These are phyloP conservation scores for Malus hybrid DNA, from an alignment of 331 rosid genomes.

Conservation along the genomic window DNA sequence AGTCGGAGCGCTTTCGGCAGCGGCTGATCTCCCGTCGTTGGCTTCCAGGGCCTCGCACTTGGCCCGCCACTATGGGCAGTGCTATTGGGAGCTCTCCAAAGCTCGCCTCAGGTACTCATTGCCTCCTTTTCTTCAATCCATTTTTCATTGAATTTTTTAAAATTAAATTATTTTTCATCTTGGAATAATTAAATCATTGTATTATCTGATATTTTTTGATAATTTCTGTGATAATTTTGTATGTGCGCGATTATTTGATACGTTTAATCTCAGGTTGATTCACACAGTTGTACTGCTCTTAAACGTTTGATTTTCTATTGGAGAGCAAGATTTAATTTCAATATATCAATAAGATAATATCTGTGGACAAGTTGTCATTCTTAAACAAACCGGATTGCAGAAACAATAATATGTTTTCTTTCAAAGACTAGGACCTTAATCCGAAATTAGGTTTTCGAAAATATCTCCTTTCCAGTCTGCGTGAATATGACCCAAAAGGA, in stretches of 20 bases:
- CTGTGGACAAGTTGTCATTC: not conserved
- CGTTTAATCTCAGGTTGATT: not conserved
- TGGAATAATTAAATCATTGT: no score
- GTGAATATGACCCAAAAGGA: no score
- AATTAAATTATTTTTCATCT: not conserved
- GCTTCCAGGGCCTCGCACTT: slow-evolving; percentile 26
- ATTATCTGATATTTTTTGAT: no score
- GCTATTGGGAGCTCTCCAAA: slow-evolving; percentile 93
- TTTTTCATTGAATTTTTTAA: not conserved
- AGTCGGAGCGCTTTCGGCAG: slow-evolving; percentile 14
- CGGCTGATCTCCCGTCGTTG: slow-evolving; percentile 29
- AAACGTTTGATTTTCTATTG: not conserved
- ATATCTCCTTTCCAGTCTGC: no score
- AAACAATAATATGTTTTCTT: not conserved
- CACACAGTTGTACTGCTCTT: not conserved
- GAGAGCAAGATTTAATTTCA: not conserved
- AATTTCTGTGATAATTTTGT: no score
- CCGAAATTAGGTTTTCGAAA: not conserved
- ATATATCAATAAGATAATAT: not conserved
- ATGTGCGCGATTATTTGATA: not conserved
- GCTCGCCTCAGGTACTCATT: slow-evolving; percentile 75
- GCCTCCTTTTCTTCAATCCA: not conserved
- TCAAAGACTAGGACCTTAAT: not conserved
- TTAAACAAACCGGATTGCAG: not conserved
- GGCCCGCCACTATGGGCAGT: slow-evolving; percentile 63